These are phyloP conservation scores for Medicago ruthenica DNA, from an alignment of 306 rosid genomes.

Conservation along the genomic window DNA sequence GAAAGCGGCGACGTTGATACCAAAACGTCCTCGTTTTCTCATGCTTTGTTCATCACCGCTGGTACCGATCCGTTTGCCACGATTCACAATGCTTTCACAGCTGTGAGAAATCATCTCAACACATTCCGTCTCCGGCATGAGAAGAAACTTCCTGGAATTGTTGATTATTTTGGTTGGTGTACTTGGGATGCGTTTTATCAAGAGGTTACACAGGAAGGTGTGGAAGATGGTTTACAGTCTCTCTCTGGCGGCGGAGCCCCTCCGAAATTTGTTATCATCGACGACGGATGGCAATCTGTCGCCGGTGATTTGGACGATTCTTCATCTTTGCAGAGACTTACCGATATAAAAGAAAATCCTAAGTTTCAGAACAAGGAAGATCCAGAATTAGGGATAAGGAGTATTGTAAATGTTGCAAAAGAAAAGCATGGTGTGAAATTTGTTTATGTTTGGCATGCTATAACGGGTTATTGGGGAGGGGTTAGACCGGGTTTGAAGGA, in stretches of 20 bases:
- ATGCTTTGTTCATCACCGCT: slow-evolving; percentile 62
- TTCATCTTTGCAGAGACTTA: slow-evolving; percentile 53
- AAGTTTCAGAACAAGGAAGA: slow-evolving; percentile 69
- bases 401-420: slow-evolving; percentile 66
- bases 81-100: slow-evolving; percentile 60
- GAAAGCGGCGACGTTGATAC: slow-evolving; percentile 82
- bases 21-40: slow-evolving; percentile 68
- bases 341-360: slow-evolving; percentile 70
- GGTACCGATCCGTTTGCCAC: slow-evolving; percentile 79
- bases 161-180: slow-evolving; percentile 87
- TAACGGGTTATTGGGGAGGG: slow-evolving; percentile 97
- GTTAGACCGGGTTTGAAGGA: slow-evolving; percentile 74
- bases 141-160: slow-evolving; percentile 79
- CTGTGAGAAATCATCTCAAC: slow-evolving; percentile 62
- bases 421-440: slow-evolving; percentile 65
- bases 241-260: slow-evolving; percentile 74
- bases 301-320: slow-evolving; percentile 38
- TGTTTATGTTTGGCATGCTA: slow-evolving; percentile 96
- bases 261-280: slow-evolving; percentile 84
- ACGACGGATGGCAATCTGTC: slow-evolving; percentile 92
- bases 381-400: slow-evolving; percentile 62
- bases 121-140: slow-evolving; percentile 83
- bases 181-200: slow-evolving; percentile 96
- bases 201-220: slow-evolving; percentile 86
- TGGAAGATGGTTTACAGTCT: slow-evolving; percentile 67